Conservation (phyloP, 1,139 yeast genomes). For the Nakaseomyces glabratus region DNA sequence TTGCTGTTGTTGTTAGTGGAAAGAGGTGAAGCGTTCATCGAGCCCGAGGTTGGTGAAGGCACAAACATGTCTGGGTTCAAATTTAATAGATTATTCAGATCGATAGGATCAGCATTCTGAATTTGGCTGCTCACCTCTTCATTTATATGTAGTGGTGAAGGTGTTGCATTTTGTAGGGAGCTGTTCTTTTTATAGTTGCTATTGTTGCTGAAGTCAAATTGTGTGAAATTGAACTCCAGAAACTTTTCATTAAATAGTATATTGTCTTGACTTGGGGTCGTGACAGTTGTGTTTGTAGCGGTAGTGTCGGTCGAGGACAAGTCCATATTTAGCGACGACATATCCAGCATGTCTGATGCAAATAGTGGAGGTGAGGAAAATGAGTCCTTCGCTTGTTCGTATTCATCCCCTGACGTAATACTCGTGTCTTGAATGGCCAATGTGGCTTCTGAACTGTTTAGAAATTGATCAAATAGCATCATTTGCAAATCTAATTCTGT, state of each 20-base stretch:
- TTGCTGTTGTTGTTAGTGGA: conserved; percentile 7
- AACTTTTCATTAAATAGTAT: conserved; percentile 4
- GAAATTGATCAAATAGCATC: conserved; percentile 4
- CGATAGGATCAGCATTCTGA: conserved; percentile 1
- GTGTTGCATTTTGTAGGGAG: conserved; percentile 1
- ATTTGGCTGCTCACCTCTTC: background rate
- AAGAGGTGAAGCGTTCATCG: background rate
- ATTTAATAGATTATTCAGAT: conserved; percentile 2
- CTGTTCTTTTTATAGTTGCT: conserved; percentile 3
- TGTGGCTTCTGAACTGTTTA: no score
- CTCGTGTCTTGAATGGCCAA: no score
- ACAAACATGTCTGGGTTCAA: conserved; percentile 5
- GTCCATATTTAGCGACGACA: conserved; percentile 1
- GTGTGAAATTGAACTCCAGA: conserved; percentile 11
- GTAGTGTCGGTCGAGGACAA: conserved; percentile 5
- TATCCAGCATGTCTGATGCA: background rate
- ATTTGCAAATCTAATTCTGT: conserved; percentile 4
- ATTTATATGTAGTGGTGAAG: conserved; percentile 1
- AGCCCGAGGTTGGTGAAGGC: background rate
- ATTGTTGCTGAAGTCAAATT: conserved; percentile 7
- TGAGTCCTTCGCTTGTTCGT: background rate
- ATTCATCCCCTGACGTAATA: background rate
- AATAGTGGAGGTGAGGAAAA: conserved; percentile 4
- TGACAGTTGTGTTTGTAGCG: conserved; percentile 3
- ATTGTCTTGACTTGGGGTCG: background rate